phyloP scores from a whole-genome alignment of 345 rosid genomes.

The Triadica sebifera region DNA sequence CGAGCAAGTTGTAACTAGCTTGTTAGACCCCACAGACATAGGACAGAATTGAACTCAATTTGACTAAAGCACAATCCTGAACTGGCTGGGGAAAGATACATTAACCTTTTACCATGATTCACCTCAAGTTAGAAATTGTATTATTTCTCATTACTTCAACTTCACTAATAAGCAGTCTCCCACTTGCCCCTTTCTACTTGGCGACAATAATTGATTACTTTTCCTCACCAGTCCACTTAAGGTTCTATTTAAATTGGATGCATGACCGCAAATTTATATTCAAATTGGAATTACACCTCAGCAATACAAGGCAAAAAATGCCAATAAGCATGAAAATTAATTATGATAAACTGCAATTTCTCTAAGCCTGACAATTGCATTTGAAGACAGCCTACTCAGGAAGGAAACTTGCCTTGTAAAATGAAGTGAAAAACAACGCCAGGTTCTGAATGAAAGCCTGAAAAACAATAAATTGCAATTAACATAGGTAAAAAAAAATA shows the following conservation, averaged over 20 bases:
- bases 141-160: background rate
- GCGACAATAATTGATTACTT: background rate
- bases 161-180: background rate
- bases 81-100: background rate
- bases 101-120: background rate
- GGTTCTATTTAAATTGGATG: background rate
- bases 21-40: background rate
- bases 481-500: background rate
- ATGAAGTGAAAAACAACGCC: conserved; percentile 95
- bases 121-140: background rate
- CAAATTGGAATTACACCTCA: background rate
- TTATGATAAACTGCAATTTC: background rate
- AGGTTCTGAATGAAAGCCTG: conserved; percentile 99
- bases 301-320: too few relatives aligned
- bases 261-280: background rate
- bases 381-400: background rate
- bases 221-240: background rate
- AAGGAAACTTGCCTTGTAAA: conserved; percentile 63
- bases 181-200: background rate
- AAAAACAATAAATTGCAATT: conserved; percentile 13
- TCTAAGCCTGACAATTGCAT: background rate
- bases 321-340: background rate
- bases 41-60: background rate
- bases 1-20: background rate
- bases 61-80: background rate